Evolutionary conservation across 345 rosid genomes (phyloP).

Genomic region (Rhodamnia rubescens): DNA sequence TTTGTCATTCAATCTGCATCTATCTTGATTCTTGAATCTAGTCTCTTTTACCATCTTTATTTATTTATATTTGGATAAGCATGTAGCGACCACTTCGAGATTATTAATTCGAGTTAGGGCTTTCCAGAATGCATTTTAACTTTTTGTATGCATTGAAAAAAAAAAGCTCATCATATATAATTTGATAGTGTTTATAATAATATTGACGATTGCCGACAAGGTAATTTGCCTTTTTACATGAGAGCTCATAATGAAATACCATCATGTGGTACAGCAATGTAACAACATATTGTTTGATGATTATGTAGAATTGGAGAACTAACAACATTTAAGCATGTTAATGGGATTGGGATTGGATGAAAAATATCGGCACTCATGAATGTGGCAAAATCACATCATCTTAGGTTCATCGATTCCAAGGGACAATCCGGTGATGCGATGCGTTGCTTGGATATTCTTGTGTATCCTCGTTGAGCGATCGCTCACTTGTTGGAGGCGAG

Average conservation of each 20-base stretch:
- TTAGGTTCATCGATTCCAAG: neutral
- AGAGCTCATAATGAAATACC: neutral
- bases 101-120: too few relatives aligned
- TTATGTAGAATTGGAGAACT: neutral
- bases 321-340: neutral
- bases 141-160: too few relatives aligned
- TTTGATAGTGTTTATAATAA: too few relatives aligned
- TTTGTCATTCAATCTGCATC: too few relatives aligned
- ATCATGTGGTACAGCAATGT: neutral
- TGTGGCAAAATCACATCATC: neutral
- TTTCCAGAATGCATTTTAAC: too few relatives aligned
- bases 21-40: too few relatives aligned
- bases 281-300: neutral
- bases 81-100: too few relatives aligned
- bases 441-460: neutral
- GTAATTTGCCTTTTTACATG: too few relatives aligned
- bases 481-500: neutral
- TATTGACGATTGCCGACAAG: too few relatives aligned
- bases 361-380: neutral
- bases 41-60: too few relatives aligned
- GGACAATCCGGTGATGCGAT: neutral
- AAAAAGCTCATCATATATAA: too few relatives aligned
- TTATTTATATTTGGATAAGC: too few relatives aligned
- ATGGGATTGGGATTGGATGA: neutral
- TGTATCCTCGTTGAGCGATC: fast-evolving